Evolutionary conservation across 805 yeast species (phyloP).

Genomic region (Clavispora asparagi): DNA sequence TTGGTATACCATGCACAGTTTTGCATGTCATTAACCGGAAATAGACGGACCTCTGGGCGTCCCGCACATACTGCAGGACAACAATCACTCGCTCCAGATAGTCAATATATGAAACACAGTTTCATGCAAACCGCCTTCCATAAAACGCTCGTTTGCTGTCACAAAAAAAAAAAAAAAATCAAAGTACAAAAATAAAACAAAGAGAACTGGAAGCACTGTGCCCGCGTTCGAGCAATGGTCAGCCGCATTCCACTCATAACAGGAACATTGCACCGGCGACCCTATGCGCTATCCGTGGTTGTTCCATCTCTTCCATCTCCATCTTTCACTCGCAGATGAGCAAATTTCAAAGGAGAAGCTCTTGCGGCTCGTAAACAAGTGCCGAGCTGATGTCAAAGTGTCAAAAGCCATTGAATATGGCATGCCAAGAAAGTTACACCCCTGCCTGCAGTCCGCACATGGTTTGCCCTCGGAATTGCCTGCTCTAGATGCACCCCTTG

Average conservation of each 20-base stretch:
- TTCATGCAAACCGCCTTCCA: not conserved
- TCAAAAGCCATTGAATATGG: constrained; percentile 2
- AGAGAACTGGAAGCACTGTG: too few species aligned
- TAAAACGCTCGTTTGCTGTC: not conserved
- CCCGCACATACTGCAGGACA: not conserved
- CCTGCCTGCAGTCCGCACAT: not conserved
- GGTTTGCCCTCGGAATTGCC: not conserved
- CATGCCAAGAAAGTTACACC: constrained; percentile 1
- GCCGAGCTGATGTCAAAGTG: constrained; percentile 4
- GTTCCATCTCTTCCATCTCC: too few species aligned
- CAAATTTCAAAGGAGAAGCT: not conserved
- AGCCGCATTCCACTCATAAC: too few species aligned
- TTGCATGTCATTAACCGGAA: not conserved
- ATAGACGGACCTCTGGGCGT: not conserved
- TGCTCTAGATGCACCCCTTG: not conserved
- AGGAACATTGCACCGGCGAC: too few species aligned
- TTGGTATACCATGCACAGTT: not conserved
- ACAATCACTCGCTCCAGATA: not conserved
- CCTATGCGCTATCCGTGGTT: too few species aligned
- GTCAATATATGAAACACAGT: not conserved
- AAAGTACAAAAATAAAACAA: too few species aligned
- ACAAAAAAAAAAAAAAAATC: not conserved
- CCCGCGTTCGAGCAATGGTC: too few species aligned
- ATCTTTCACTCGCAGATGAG: not conserved
- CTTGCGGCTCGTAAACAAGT: not conserved